Conservation (phyloP, 192 early-diverging fungal species). For the Coemansia guatemalensis region DNA sequence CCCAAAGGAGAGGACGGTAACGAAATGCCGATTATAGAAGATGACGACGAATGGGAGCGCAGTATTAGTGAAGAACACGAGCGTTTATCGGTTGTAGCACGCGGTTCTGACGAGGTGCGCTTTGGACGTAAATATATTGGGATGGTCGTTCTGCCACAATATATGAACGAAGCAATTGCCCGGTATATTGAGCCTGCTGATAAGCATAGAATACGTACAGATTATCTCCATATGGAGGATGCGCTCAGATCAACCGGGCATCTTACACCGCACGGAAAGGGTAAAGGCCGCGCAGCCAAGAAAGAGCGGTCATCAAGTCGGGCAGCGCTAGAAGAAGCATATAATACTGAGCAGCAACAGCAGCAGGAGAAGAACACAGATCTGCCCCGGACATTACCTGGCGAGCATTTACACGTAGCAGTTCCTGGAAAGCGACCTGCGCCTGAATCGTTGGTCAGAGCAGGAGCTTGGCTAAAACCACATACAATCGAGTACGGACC, state of each 20-base stretch:
- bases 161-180: slow-evolving; percentile 13
- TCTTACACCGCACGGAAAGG: slow-evolving; percentile 36
- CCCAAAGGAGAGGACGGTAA: not conserved
- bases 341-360: not conserved
- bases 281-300: slow-evolving; percentile 24
- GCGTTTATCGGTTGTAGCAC: not conserved
- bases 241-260: slow-evolving; percentile 40
- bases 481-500: slow-evolving; percentile 72
- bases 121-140: slow-evolving; percentile 52
- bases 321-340: not conserved
- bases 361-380: not conserved
- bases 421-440: slow-evolving; percentile 29
- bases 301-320: slow-evolving; percentile 1
- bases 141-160: slow-evolving; percentile 30
- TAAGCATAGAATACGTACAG: slow-evolving; percentile 24
- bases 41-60: not conserved
- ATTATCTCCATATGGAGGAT: slow-evolving; percentile 44
- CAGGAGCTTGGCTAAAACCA: slow-evolving; percentile 45
- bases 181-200: slow-evolving; percentile 4
- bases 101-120: slow-evolving; percentile 51
- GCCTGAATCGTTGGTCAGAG: slow-evolving; percentile 31
- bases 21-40: not conserved
- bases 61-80: not conserved
- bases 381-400: slow-evolving; percentile 18
- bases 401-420: slow-evolving; percentile 29